phyloP scores from a whole-genome alignment of 2,329 filamentous ascomycete genomes.

The Pseudonectria buxi region DNA sequence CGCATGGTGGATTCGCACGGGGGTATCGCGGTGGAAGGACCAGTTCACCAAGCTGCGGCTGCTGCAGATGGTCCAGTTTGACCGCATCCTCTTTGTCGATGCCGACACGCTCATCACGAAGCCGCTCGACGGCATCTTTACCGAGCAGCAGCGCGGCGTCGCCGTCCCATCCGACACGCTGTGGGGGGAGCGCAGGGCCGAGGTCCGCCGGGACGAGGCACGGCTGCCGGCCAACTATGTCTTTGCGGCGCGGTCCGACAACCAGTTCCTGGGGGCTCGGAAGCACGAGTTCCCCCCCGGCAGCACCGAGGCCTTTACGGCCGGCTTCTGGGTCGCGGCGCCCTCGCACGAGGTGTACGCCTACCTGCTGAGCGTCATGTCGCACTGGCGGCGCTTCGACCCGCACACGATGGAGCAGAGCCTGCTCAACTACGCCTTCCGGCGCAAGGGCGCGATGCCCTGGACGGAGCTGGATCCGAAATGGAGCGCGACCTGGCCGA shows the following conservation, averaged over 20 bases:
- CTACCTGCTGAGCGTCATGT: conserved; percentile 31
- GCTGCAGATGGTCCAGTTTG: conserved; percentile 34
- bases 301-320: conserved; percentile 28
- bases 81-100: conserved; percentile 36
- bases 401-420: conserved; percentile 34
- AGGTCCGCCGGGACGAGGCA: conserved; percentile 19
- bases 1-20: conserved; percentile 28
- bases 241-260: conserved; percentile 28
- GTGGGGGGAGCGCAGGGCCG: conserved; percentile 8
- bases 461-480: conserved; percentile 31
- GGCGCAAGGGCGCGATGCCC: conserved; percentile 33
- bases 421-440: conserved; percentile 37
- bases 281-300: conserved; percentile 30
- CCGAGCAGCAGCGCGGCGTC: conserved; percentile 15
- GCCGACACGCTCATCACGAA: conserved; percentile 32
- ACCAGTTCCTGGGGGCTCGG: conserved; percentile 22
- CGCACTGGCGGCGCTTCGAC: conserved; percentile 29
- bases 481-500: conserved; percentile 35
- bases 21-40: conserved; percentile 33
- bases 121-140: too few relatives aligned
- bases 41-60: conserved; percentile 37
- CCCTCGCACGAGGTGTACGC: conserved; percentile 32
- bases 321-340: conserved; percentile 34
- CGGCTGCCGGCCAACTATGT: conserved; percentile 27
- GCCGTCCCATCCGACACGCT: conserved; percentile 32